A percentile compares a stretch with the other conserved stretches of the same genome.
Conservation (phyloP, 108 stramenopile genomes). For the Nannochloropsis granulata region DNA sequence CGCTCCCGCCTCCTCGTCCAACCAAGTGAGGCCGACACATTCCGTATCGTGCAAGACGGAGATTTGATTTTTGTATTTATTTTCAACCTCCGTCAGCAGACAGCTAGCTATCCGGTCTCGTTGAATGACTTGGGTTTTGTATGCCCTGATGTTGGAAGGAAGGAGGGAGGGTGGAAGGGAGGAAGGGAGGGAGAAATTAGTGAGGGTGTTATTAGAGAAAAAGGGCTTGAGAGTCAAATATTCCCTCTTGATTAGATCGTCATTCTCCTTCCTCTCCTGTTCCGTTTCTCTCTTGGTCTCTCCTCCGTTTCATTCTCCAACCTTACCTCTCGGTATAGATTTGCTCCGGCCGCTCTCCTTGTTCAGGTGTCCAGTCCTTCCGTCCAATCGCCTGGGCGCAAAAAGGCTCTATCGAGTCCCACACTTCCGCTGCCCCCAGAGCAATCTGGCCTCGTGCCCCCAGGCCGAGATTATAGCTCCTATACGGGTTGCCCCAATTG, state of each 20-base stretch:
- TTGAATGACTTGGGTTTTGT: conserved; percentile 4
- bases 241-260: conserved; percentile 48
- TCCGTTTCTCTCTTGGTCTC: neutral
- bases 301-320: neutral
- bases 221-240: neutral
- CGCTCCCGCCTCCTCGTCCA: neutral
- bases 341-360: conserved; percentile 34
- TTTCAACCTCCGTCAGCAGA: conserved; percentile 19
- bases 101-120: conserved; percentile 28
- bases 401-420: conserved; percentile 46
- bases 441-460: conserved; percentile 60
- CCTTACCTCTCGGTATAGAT: neutral
- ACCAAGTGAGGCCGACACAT: conserved; percentile 20
- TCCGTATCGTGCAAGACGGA: conserved; percentile 8
- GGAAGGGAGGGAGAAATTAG: too few species aligned
- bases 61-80: conserved; percentile 8
- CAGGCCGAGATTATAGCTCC: conserved; percentile 56
- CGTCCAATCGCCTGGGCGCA: conserved; percentile 54
- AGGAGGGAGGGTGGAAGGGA: neutral
- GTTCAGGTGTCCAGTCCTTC: conserved; percentile 53
- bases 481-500: conserved; percentile 14
- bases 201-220: too few species aligned
- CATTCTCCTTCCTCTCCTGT: neutral
- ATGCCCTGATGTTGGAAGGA: neutral
- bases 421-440: conserved; percentile 50